Evolutionary conservation across 495 filamentous ascomycete genomes (phyloP).

Genomic region (Penicillium manginii): DNA sequence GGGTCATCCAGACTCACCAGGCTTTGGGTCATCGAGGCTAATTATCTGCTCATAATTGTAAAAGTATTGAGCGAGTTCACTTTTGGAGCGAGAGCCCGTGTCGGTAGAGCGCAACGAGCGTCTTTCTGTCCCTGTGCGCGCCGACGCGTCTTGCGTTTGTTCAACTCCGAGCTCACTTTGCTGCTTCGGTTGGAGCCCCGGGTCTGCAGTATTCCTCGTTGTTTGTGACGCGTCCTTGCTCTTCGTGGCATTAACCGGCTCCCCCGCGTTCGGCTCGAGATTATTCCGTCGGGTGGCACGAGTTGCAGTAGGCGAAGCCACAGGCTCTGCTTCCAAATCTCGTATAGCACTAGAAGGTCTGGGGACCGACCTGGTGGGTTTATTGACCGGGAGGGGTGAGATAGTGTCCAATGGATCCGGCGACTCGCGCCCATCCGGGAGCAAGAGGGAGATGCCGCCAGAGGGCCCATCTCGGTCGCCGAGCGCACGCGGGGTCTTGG

Average conservation of each 20-base stretch:
- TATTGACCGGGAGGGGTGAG: constrained; percentile 26
- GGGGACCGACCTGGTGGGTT: neutral
- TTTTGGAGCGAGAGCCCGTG: constrained; percentile 68
- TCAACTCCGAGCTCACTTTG: constrained; percentile 9
- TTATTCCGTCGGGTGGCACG: constrained; percentile 23
- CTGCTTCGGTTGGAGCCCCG: constrained; percentile 9
- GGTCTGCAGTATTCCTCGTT: neutral
- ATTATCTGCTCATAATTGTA: constrained; percentile 90
- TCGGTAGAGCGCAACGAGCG: constrained; percentile 56
- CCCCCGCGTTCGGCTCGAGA: constrained; percentile 9
- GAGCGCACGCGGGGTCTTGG: constrained; percentile 18
- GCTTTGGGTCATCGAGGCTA: constrained; percentile 74
- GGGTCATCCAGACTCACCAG: constrained; percentile 57
- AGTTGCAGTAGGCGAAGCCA: constrained; percentile 14
- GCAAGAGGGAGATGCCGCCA: constrained; percentile 7
- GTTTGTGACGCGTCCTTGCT: neutral
- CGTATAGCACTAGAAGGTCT: neutral
- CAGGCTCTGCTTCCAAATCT: constrained; percentile 9
- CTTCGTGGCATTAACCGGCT: constrained; percentile 1
- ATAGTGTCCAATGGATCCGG: constrained; percentile 49
- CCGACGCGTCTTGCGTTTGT: constrained; percentile 12
- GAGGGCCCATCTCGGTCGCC: constrained; percentile 18
- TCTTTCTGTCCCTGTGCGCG: constrained; percentile 31
- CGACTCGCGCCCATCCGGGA: constrained; percentile 29
- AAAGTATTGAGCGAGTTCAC: constrained; percentile 85